Conservation (phyloP, 2,329 filamentous ascomycete species). For the Aureobasidium mangrovei region DNA sequence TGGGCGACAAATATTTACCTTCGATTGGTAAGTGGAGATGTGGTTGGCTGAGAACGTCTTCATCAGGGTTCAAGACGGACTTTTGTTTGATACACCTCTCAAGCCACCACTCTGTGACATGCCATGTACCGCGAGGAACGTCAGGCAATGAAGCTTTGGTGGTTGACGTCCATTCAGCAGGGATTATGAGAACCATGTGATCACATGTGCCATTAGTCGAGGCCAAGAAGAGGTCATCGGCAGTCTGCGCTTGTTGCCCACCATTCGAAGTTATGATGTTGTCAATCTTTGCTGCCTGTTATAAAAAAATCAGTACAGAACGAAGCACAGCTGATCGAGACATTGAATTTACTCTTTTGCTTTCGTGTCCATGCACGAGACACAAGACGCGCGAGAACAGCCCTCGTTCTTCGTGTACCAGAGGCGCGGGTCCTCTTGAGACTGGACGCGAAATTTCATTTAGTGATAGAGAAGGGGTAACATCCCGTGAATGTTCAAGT, state of each 20-base stretch:
- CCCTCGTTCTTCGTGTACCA: constrained; percentile 14
- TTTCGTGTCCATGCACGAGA: constrained; percentile 9
- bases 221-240: constrained; percentile 19
- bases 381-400: constrained; percentile 24
- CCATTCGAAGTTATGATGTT: constrained; percentile 22
- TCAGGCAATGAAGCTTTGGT: constrained; percentile 17
- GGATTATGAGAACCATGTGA: constrained; percentile 29
- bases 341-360: neutral
- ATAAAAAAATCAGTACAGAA: neutral
- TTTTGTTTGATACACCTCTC: constrained; percentile 79
- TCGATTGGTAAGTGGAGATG: constrained; percentile 38
- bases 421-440: neutral
- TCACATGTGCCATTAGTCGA: constrained; percentile 16
- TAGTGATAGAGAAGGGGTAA: neutral
- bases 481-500: neutral
- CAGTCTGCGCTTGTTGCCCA: constrained; percentile 21
- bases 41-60: constrained; percentile 67
- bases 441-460: neutral
- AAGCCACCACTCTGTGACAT: constrained; percentile 86
- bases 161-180: constrained; percentile 25
- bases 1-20: neutral
- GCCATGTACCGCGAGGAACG: constrained; percentile 26
- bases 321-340: neutral
- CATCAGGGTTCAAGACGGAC: constrained; percentile 56
- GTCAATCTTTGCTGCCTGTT: neutral